Evolutionary conservation across 257 asterid genomes (phyloP), one percentile per base, ranked within the genome.

Genomic region (Capsicum chinense): DNA sequence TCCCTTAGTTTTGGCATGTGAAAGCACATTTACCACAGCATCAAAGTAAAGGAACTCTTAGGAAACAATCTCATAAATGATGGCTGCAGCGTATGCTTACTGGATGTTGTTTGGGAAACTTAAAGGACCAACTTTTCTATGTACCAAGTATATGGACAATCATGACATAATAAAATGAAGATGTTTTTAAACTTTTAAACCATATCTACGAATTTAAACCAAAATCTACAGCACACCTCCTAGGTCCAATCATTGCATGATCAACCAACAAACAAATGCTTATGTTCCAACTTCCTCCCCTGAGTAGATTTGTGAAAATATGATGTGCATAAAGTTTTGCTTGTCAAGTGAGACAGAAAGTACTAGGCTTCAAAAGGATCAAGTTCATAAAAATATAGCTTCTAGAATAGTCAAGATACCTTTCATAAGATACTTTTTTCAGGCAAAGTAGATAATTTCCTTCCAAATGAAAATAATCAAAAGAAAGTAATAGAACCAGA

Each of bases 401-500:
- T 74, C 52, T 52, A 26, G 14, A 21, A 52, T 76, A 52, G 63
- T 26, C 63, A 26, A 12, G 11, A 21, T 76, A 76, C 63, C 15
- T 76, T 52, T 5, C 63, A 21, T 52, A 50, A 26, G 47, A 76
- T 13, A 52, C 81, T 57, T 50, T 11, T 48, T 83, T 76, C 63
- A 78, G 76, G 82, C 47, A 66, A 73, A 56, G 64, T n/a, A 13
- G 79, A 56, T 11, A 76, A 62, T 58, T 42, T 59, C 15, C 73
- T 10, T 19, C 4, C 79, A 52, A 81, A 64, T 9, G 56, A 48
- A 47, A 62, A 48, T 8, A 15, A 33, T 50, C 68, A 85, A 56
- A 81, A 56, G 62, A 52, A 21, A 64, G 17, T 70, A 83, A 39
- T 21, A 42, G 69, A 80, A 85, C 19, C 48, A 50, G 54, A 56